Percentiles rank a stretch among this genome's conserved stretches.
phyloP scores from a whole-genome alignment of 2,329 filamentous ascomycete genomes.

The Venturia carpophila region DNA sequence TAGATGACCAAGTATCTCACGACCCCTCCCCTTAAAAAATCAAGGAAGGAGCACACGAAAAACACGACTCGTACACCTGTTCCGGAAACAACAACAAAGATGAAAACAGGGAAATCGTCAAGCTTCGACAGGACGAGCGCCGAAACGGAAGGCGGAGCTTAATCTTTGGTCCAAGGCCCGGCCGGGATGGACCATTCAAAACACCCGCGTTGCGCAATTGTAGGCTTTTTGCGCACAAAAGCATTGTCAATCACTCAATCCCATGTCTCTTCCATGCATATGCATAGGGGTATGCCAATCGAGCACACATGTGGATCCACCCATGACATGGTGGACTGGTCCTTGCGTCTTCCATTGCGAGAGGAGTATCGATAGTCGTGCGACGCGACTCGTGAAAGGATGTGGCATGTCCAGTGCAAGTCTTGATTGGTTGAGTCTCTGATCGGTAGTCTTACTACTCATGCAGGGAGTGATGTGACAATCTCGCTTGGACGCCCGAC shows the following conservation, averaged over 20 bases:
- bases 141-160: neutral
- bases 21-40: neutral
- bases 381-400: no score
- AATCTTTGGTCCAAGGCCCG: no score
- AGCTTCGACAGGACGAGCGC: no score
- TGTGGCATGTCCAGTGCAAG: neutral
- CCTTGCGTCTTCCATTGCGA: neutral
- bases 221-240: neutral
- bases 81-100: neutral
- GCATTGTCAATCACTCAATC: neutral
- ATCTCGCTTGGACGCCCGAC: neutral
- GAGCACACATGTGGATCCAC: neutral
- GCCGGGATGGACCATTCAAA: no score
- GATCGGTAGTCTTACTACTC: neutral
- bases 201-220: neutral
- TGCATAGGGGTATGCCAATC: neutral
- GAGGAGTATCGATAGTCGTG: neutral
- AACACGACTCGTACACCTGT: neutral
- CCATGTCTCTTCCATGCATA: no score
- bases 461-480: conserved; percentile 1
- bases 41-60: neutral
- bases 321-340: neutral
- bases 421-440: neutral
- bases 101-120: neutral
- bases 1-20: no score